Base-by-base conservation (phyloP, 2,329 filamentous ascomycete genomes). In the Claviceps capensis region DNA sequence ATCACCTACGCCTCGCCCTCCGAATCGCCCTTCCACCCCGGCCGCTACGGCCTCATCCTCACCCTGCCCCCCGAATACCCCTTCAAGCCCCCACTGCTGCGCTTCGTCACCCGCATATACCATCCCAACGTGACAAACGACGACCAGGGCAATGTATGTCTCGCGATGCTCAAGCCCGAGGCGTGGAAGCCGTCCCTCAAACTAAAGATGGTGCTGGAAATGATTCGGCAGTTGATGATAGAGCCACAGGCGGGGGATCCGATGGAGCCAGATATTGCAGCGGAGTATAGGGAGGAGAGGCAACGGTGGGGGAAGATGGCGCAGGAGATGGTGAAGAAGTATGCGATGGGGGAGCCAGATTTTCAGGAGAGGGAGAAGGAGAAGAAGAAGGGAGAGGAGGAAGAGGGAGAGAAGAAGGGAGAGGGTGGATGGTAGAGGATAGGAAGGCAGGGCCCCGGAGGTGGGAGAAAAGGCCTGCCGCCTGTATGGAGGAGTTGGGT, bases 111-210 rank as follows among this genome's bases (percentile, higher is more conserved):
- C 49, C 91, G 90, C 70, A 86, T 95, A 74, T 96, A 95, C 78
- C 90, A 96, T 72, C 89, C 90, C 45, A 96, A 96, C 71, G 80
- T 96, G 54, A 88, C 85, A 63, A 93, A 95, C 76, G 89, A 95
- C 68, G 78, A 79, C 63, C 79, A 82, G 59, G 90, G 90, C 56
- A 84, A 78, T 69, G 87, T 96, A 80, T 96, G 90, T 70, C 76
- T 96, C 45, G 82, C 81, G 54, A 79, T 90, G 68, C 80, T 96
- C 60, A 88, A 90, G 65, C 68, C 84, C 34, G 88, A 95, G 62
- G 83, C 88, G 69, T 96, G 90, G 90, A 96, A 95, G 76, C 90
- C 90, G 17, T 83, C 83, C 55, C 86, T 84, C 62, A 85, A 83
- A 71, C 78, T 95, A 58, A 69, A 71, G 46, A 79, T 81, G 50